A percentile compares a stretch with the other conserved stretches of the same genome.
Conservation (phyloP, 2,329 filamentous ascomycete genomes). For the Neofusicoccum sp. region DNA sequence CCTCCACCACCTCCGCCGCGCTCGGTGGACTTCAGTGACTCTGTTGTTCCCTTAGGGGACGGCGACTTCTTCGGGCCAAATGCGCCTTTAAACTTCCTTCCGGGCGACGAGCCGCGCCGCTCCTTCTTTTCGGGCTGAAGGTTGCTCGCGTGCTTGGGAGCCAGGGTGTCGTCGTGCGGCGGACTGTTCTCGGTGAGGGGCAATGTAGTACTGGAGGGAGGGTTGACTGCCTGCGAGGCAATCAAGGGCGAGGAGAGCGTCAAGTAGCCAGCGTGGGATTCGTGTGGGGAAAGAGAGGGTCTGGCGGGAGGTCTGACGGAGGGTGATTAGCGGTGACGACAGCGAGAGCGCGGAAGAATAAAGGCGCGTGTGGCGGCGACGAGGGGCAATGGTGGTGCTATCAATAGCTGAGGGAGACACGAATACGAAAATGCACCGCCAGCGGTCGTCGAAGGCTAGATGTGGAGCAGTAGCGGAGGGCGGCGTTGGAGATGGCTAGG, state of each 20-base stretch:
- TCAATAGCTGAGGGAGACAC: constrained; percentile 5
- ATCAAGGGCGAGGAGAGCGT: constrained; percentile 54
- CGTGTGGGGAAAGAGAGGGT: constrained; percentile 49
- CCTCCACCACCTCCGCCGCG: constrained; percentile 46
- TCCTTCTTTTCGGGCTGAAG: constrained; percentile 32
- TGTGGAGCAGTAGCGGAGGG: constrained; percentile 21
- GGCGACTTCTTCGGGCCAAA: constrained; percentile 53
- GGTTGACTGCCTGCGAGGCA: constrained; percentile 44
- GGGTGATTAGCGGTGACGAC: constrained; percentile 31
- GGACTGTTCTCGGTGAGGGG: constrained; percentile 36
- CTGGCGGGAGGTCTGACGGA: constrained; percentile 34
- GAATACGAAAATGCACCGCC: constrained; percentile 20
- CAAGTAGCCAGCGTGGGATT: constrained; percentile 53
- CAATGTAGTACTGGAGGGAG: constrained; percentile 34
- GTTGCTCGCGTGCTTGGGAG: constrained; percentile 37
- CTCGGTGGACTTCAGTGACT: constrained; percentile 44
- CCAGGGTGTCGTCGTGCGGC: constrained; percentile 30
- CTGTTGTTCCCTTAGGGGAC: constrained; percentile 33
- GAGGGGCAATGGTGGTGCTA: constrained; percentile 3
- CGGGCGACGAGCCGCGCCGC: constrained; percentile 69
- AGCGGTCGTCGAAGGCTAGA: constrained; percentile 21
- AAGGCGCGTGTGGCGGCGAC: background rate
- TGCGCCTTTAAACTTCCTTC: constrained; percentile 70
- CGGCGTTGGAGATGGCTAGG: constrained; percentile 15
- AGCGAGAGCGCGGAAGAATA: constrained; percentile 8